Evolutionary conservation across 345 rosid species (phyloP).

Genomic region (Eucalyptus regnans): DNA sequence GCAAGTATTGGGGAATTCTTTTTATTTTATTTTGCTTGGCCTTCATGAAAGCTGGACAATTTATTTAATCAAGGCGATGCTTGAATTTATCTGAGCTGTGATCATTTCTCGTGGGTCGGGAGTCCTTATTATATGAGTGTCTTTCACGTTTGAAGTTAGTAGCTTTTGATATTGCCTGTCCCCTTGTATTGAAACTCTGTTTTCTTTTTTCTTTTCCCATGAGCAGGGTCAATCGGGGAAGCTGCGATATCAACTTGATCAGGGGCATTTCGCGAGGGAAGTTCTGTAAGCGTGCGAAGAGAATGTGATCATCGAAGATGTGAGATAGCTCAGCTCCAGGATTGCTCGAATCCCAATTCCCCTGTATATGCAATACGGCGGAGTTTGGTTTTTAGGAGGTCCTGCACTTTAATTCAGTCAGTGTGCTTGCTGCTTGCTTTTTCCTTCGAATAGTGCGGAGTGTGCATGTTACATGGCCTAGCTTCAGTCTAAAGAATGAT

Average conservation of each 20-base stretch:
- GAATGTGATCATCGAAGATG: constrained; percentile 14
- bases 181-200: neutral
- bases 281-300: neutral
- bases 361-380: constrained; percentile 22
- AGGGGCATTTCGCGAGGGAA: constrained; percentile 1
- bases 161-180: neutral
- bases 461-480: constrained; percentile 7
- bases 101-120: neutral
- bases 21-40: neutral
- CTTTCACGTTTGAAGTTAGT: neutral
- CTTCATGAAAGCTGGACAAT: neutral
- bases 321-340: constrained; percentile 7
- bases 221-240: constrained; percentile 28
- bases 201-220: neutral
- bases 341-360: neutral
- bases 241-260: constrained; percentile 11
- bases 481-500: constrained; percentile 12
- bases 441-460: constrained; percentile 15
- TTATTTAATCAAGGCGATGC: neutral
- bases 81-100: neutral
- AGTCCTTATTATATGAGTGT: neutral
- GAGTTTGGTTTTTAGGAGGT: constrained; percentile 17
- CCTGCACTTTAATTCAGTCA: constrained; percentile 18
- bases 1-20: neutral
- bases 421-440: constrained; percentile 34